These are phyloP conservation scores for Sideroxylon spinosum DNA, from an alignment of 179 eudicot species.

Conservation along the genomic window DNA sequence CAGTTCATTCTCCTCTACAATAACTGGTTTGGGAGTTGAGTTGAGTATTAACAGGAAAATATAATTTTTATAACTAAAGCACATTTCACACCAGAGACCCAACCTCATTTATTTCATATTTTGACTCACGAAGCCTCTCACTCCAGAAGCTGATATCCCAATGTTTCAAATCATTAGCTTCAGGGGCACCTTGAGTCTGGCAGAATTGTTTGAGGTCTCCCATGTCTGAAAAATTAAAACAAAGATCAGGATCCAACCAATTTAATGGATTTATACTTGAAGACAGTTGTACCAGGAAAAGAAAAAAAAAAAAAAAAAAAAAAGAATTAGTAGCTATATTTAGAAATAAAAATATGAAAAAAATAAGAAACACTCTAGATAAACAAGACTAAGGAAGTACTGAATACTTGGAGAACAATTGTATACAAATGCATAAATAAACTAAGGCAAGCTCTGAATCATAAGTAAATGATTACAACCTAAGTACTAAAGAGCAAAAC, in stretches of 20 bases:
- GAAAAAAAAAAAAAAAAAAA: too few species aligned
- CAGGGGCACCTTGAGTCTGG: constrained; percentile 73
- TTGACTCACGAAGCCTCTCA: constrained; percentile 97
- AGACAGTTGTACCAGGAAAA: not conserved
- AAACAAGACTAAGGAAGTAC: not conserved
- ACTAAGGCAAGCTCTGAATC: not conserved
- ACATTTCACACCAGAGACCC: not conserved
- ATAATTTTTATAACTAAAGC: not conserved
- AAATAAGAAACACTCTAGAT: not conserved
- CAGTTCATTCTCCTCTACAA: too few species aligned
- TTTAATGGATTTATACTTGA: not conserved
- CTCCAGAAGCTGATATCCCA: constrained; percentile 95
- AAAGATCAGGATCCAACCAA: not conserved
- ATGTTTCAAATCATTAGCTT: constrained; percentile 73
- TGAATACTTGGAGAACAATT: not conserved
- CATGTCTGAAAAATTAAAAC: constrained; percentile 48
- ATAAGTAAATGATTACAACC: not conserved
- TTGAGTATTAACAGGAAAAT: not conserved
- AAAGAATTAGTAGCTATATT: constrained; percentile 1
- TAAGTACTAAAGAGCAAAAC: not conserved
- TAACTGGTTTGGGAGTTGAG: too few species aligned
- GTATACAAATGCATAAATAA: not conserved
- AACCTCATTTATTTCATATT: constrained; percentile 94
- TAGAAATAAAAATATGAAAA: not conserved
- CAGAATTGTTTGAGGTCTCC: constrained; percentile 76